phyloP scores from a whole-genome alignment of 257 asterid genomes.

The Solanum chmielewskii region DNA sequence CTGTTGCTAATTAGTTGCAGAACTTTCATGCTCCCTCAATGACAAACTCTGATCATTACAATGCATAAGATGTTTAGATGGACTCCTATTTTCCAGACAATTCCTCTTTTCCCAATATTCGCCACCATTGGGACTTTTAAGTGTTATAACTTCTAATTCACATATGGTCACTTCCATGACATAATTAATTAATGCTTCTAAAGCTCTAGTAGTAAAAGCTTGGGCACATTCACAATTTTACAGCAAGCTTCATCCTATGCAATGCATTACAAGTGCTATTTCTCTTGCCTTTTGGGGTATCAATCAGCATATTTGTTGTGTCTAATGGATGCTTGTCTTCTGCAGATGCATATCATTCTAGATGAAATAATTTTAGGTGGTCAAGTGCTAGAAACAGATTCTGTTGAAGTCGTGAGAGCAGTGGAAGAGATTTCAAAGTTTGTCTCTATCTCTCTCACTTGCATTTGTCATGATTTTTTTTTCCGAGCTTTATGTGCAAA shows the following conservation, averaged over 20 bases:
- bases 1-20: not conserved
- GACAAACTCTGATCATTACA: not conserved
- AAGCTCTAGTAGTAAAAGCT: not conserved
- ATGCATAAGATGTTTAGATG: not conserved
- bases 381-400: constrained; percentile 23
- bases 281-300: not conserved
- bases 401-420: constrained; percentile 12
- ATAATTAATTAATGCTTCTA: not conserved
- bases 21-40: not conserved
- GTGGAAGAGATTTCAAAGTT: constrained; percentile 21
- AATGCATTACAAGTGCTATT: not conserved
- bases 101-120: not conserved
- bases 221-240: not conserved
- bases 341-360: constrained; percentile 20
- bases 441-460: not conserved
- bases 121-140: not conserved
- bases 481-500: not conserved
- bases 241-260: not conserved
- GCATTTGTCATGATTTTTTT: not conserved
- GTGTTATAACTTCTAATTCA: not conserved
- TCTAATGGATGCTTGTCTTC: not conserved
- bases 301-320: not conserved
- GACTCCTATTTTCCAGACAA: not conserved
- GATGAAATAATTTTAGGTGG: constrained; percentile 30
- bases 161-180: not conserved